phyloP scores from a whole-genome alignment of 345 rosid species.

The Eucalyptus fibrosa region DNA sequence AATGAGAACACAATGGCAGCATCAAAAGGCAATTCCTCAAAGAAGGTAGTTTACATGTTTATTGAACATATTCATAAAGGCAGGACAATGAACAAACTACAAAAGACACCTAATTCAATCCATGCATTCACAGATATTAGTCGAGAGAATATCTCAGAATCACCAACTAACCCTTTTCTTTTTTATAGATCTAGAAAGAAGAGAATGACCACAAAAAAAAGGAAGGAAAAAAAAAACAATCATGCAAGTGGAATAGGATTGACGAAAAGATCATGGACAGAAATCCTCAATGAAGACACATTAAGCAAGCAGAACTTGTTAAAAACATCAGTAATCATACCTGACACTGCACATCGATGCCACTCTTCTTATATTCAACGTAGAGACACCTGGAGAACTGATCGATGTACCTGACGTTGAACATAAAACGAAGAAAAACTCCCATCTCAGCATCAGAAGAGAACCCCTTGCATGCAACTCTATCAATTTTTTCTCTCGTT shows the following conservation, averaged over 20 bases:
- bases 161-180: background rate
- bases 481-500: background rate
- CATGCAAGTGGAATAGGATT: background rate
- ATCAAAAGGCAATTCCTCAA: background rate
- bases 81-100: background rate
- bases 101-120: background rate
- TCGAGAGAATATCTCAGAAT: background rate
- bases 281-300: background rate
- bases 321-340: background rate
- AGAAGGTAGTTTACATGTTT: background rate
- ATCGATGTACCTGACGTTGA: constrained; percentile 61
- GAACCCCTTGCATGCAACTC: background rate
- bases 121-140: background rate
- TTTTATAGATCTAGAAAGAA: background rate
- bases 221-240: background rate
- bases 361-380: constrained; percentile 84
- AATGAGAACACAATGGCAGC: background rate
- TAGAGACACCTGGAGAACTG: constrained; percentile 81
- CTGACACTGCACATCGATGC: constrained; percentile 54
- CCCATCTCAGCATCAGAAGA: background rate
- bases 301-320: background rate
- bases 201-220: background rate
- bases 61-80: background rate
- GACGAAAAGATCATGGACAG: background rate
- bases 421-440: background rate